Evolutionary conservation across 2,329 filamentous ascomycete species (phyloP).

Genomic region (Ascochyta fabae): DNA sequence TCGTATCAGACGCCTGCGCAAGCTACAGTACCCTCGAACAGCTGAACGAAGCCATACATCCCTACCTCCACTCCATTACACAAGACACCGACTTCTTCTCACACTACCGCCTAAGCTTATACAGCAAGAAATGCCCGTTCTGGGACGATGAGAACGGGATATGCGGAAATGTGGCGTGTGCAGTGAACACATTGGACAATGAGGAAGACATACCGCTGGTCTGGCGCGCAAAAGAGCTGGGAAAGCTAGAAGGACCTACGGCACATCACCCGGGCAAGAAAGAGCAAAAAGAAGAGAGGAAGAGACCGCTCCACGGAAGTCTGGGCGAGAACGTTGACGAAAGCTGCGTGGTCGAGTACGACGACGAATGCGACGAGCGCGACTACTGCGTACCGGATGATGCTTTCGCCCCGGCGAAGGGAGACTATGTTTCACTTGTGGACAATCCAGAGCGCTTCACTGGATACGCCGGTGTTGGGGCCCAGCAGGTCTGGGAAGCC

Average conservation of each 20-base stretch:
- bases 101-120: slow-evolving; percentile 94
- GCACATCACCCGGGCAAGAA: slow-evolving; percentile 85
- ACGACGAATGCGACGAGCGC: slow-evolving; percentile 94
- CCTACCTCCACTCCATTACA: slow-evolving; percentile 80
- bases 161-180: slow-evolving; percentile 96
- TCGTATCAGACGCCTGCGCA: slow-evolving; percentile 92
- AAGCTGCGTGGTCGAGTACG: slow-evolving; percentile 96
- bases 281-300: slow-evolving; percentile 72
- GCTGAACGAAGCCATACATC: slow-evolving; percentile 78
- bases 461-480: slow-evolving; percentile 83
- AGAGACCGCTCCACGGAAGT: slow-evolving; percentile 78
- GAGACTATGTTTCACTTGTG: slow-evolving; percentile 93
- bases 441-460: slow-evolving; percentile 96
- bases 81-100: slow-evolving; percentile 95
- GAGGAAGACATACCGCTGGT: slow-evolving; percentile 91
- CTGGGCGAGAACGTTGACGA: slow-evolving; percentile 88
- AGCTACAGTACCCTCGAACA: slow-evolving; percentile 89
- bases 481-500: slow-evolving; percentile 92
- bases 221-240: slow-evolving; percentile 90
- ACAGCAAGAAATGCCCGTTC: slow-evolving; percentile 92
- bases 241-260: slow-evolving; percentile 88
- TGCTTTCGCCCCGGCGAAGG: slow-evolving; percentile 82
- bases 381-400: slow-evolving; percentile 98
- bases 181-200: slow-evolving; percentile 92
- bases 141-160: slow-evolving; percentile 93